Base-by-base conservation (phyloP, 1,284 basidiomycete genomes). In the Ganoderma leucocontextum region DNA sequence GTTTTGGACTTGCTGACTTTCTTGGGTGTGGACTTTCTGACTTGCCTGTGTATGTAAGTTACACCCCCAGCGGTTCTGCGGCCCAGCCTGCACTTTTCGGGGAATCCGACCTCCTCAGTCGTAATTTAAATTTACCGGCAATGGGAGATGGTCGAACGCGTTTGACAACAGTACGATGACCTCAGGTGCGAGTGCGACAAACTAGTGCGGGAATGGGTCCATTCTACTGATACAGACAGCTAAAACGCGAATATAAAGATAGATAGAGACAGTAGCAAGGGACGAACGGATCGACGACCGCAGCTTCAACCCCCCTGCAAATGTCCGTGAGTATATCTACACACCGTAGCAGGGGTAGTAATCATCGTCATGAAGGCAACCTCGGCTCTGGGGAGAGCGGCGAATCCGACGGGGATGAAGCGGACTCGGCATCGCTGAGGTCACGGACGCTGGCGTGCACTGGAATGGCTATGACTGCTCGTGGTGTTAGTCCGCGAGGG, bases 321-420 rank as follows among this genome's bases (percentile, higher is more conserved):
- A 36, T 9, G 15, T 57, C 33, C 53, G 33, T 19, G 33, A n/a
- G 38, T 41, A 22, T 41, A 59, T 13, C 38, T 59, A 59, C 58
- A 39, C 22, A 41, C 12, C 38, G 22, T 5, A 12, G 19, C 55
- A 36, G n/a, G 35, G 10, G 9, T 33, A 57, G 13, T 7, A 29
- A 29, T 29, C 17, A 36, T 6, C n/a, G 17, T 61, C 52, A 62
- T 44, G 39, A 13, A 19, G 35, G 41, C 13, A 42, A 13, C 29
- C 49, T 25, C 64, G 52, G 52, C 35, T 53, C 35, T 4, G 62
- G 68, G 4, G 64, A 70, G 13, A 64, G 57, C 59, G 68, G 62
- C 38, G 65, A 64, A 17, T 15, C 5, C 8, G 65, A 64, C 36
- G 33, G 35, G 12, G 52, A 59, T 39, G 49, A 13, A 17, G 57